A percentile compares a stretch with the other conserved stretches of the same genome.
phyloP scores from a whole-genome alignment of 2,329 filamentous ascomycete genomes.

The Cladorrhinum sp. region DNA sequence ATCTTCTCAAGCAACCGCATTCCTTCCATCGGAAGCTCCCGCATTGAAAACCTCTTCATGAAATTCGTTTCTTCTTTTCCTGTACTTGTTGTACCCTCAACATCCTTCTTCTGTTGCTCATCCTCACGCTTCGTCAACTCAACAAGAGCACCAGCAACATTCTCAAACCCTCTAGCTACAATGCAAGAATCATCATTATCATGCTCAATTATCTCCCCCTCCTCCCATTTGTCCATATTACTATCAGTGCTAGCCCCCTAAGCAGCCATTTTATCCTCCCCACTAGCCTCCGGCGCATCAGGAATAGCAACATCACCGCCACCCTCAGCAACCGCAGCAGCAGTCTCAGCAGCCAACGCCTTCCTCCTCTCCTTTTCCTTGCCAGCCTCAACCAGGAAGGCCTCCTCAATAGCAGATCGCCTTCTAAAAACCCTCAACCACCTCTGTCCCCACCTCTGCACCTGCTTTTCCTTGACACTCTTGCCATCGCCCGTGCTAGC shows the following conservation, averaged over 20 bases:
- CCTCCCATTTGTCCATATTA: background rate
- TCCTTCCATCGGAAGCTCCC: too few species aligned
- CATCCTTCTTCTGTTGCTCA: too few species aligned
- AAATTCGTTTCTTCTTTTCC: too few species aligned
- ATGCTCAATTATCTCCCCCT: background rate
- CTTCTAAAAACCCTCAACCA: slow-evolving; percentile 85
- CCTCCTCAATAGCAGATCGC: slow-evolving; percentile 81
- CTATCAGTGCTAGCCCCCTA: background rate
- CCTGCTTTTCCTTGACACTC: slow-evolving; percentile 60
- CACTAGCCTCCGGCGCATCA: background rate
- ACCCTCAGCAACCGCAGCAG: background rate
- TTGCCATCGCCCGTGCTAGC: slow-evolving; percentile 47
- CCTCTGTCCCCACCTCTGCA: slow-evolving; percentile 76
- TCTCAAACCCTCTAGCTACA: background rate
- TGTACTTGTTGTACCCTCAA: too few species aligned
- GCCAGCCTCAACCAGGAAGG: slow-evolving; percentile 47
- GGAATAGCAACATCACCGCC: background rate
- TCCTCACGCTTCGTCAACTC: too few species aligned
- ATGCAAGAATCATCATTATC: background rate
- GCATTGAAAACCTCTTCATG: too few species aligned
- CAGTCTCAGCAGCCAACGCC: background rate
- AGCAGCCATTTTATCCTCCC: background rate
- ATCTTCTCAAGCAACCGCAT: too few species aligned
- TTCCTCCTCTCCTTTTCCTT: slow-evolving; percentile 28
- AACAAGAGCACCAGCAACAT: too few species aligned